These are phyloP conservation scores for Colletotrichum coccodes DNA, from an alignment of 2,329 filamentous ascomycete genomes.

Conservation along the genomic window DNA sequence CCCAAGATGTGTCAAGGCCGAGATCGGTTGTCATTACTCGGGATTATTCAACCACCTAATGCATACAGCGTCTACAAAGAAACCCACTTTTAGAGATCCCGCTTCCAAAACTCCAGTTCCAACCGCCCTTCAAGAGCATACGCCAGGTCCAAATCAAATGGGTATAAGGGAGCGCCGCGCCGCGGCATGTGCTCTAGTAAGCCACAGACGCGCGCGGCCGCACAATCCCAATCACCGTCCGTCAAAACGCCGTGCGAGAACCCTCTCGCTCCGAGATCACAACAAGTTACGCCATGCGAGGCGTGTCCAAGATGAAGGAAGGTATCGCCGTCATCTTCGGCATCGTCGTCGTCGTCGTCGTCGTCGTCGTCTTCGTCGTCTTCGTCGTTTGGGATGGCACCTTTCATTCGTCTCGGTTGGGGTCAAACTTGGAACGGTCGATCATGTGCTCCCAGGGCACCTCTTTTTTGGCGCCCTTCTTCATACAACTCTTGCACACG, in stretches of 20 bases:
- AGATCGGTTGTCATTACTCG: background rate
- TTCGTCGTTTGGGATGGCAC: background rate
- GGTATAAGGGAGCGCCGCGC: constrained; percentile 20
- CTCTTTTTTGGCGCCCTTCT: constrained; percentile 13
- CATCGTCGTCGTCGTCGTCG: background rate
- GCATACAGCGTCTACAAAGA: background rate
- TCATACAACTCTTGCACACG: constrained; percentile 22
- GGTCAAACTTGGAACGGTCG: constrained; percentile 26
- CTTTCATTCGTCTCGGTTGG: constrained; percentile 20
- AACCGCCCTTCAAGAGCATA: background rate
- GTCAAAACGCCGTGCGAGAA: constrained; percentile 10
- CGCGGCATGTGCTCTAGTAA: constrained; percentile 25
- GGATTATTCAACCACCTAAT: background rate
- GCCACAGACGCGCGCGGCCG: background rate
- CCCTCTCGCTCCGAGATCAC: background rate
- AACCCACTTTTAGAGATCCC: constrained; percentile 2
- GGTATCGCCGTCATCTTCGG: no score
- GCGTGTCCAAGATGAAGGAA: background rate
- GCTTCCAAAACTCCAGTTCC: constrained; percentile 14
- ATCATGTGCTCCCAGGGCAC: constrained; percentile 31
- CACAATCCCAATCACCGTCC: background rate
- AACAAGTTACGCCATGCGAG: background rate
- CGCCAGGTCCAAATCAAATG: constrained; percentile 25
- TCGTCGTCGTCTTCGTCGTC: background rate
- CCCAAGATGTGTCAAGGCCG: background rate